A percentile compares a stretch with the other conserved stretches of the same genome.
These are phyloP conservation scores for Bipolaris victoriae DNA, from an alignment of 2,329 filamentous ascomycete genomes.

Conservation along the genomic window DNA sequence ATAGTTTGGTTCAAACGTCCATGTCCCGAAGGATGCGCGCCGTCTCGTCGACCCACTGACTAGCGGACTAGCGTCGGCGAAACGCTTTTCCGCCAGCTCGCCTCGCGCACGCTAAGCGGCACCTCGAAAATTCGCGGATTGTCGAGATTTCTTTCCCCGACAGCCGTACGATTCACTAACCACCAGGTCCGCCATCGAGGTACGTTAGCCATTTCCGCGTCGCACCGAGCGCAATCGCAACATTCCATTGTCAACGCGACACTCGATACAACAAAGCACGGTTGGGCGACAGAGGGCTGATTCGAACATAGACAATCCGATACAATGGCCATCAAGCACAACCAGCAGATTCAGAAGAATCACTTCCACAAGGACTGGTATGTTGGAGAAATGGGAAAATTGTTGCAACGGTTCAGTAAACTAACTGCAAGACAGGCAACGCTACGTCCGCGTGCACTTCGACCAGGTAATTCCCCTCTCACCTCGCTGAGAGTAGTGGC, in stretches of 20 bases:
- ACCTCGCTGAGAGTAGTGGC: constrained; percentile 58
- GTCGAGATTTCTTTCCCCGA: constrained; percentile 20
- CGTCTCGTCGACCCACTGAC: neutral
- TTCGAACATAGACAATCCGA: constrained; percentile 31
- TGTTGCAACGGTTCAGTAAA: constrained; percentile 8
- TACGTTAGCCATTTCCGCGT: constrained; percentile 23
- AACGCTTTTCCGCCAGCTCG: constrained; percentile 22
- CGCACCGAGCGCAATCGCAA: constrained; percentile 19
- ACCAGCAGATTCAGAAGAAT: constrained; percentile 97
- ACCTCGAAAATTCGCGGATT: constrained; percentile 21
- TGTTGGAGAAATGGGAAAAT: constrained; percentile 8
- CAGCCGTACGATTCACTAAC: constrained; percentile 40
- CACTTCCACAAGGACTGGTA: constrained; percentile 69
- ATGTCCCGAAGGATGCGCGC: neutral
- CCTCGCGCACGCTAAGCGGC: constrained; percentile 25
- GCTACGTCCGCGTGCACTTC: constrained; percentile 98
- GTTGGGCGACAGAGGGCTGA: constrained; percentile 4
- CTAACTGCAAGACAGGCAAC: constrained; percentile 69
- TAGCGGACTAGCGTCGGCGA: constrained; percentile 19
- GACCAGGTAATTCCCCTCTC: constrained; percentile 85
- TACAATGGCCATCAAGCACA: constrained; percentile 93
- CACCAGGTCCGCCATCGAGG: constrained; percentile 39
- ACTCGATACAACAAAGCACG: neutral
- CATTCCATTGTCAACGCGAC: neutral
- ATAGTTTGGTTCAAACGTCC: neutral